Evolutionary conservation across 73 alveolate species (phyloP).

Genomic region (Paraurostyla sp.): DNA sequence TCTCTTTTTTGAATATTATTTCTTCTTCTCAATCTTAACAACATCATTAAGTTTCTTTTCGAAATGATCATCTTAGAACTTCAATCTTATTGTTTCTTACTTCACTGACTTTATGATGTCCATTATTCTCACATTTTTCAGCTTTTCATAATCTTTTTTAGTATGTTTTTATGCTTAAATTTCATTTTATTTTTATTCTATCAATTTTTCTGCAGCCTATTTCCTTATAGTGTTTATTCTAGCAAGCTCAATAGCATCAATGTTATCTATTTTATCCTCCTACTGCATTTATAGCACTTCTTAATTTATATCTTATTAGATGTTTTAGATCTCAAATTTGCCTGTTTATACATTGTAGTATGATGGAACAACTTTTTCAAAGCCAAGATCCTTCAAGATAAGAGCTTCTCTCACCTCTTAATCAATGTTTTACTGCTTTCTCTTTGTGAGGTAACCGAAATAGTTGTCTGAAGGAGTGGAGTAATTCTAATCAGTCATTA

Average conservation of each 20-base stretch:
- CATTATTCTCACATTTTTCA: not conserved
- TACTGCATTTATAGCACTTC: no score
- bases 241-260: constrained; percentile 32
- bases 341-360: not conserved
- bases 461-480: constrained; percentile 37
- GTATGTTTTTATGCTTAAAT: not conserved
- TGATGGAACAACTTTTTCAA: constrained; percentile 11
- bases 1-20: not conserved
- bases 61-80: not conserved
- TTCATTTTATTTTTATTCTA: not conserved
- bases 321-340: not conserved
- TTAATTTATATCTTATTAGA: no score
- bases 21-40: constrained; percentile 16
- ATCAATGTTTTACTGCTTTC: not conserved
- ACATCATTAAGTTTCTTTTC: not conserved
- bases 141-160: constrained; percentile 22
- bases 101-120: not conserved
- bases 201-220: not conserved
- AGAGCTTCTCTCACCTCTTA: not conserved
- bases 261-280: not conserved
- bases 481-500: constrained; percentile 20
- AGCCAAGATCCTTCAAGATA: not conserved
- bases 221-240: not conserved
- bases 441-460: not conserved
- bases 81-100: not conserved